Evolutionary conservation across 257 asterid genomes (phyloP).

Genomic region (Henckelia pumila): DNA sequence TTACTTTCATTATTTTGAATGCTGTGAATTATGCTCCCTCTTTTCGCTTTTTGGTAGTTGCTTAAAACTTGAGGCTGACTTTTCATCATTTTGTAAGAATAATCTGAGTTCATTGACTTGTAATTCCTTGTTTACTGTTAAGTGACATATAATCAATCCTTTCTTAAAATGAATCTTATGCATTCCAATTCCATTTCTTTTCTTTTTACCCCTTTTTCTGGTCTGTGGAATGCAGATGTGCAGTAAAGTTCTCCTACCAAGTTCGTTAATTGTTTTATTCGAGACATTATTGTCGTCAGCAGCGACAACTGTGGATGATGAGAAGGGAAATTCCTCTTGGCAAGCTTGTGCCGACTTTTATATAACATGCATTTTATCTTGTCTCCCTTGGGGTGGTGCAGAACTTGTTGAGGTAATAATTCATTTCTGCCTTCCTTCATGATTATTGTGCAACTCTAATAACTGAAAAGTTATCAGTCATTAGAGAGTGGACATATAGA

Average conservation of each 20-base stretch:
- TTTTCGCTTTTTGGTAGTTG: background rate
- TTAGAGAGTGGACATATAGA: no score
- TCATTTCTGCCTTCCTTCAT: constrained; percentile 17
- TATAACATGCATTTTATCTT: constrained; percentile 72
- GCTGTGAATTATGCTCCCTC: background rate
- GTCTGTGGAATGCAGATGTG: constrained; percentile 66
- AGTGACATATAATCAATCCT: constrained; percentile 3
- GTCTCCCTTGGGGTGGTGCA: constrained; percentile 99
- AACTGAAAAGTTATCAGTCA: background rate
- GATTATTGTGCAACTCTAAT: background rate
- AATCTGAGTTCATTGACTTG: background rate
- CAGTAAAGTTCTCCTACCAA: constrained; percentile 94
- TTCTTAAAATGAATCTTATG: constrained; percentile 17
- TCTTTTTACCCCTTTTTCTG: constrained; percentile 8
- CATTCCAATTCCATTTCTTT: background rate
- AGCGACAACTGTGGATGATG: constrained; percentile 95
- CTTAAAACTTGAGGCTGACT: constrained; percentile 4
- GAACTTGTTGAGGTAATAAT: constrained; percentile 83
- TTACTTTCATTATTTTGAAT: background rate
- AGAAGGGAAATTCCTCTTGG: constrained; percentile 96
- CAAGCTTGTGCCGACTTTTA: constrained; percentile 99
- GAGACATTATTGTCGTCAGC: constrained; percentile 91
- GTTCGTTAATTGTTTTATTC: constrained; percentile 73
- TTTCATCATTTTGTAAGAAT: background rate
- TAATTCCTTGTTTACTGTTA: constrained; percentile 15